Base-by-base conservation (phyloP, 148 eudicot species). In the Spergularia bocconei region DNA sequence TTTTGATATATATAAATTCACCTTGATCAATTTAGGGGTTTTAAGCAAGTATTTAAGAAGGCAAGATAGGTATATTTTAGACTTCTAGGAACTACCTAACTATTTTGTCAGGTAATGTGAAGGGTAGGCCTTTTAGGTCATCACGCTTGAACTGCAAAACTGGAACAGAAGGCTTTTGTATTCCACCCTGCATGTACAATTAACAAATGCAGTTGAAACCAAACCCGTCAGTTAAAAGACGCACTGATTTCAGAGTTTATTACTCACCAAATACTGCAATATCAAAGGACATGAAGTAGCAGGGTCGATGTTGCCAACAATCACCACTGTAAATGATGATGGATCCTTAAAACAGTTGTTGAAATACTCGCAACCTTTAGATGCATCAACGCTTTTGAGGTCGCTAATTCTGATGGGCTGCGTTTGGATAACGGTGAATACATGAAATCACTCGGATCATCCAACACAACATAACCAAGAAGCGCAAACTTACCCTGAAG, bases 281-380 rank as follows among this genome's bases (percentile, higher is more conserved):
- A 91, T 81, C 73, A 91, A 75, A 17, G 93, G 93, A 60, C 81
- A 73, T n/a, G 97, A 89, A 81, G 77, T 80, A 74, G 87, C 69
- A 74, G 92, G 92, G 77, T 89, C 87, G 74, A 91, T 84, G 81
- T 91, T 89, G 77, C 97, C 97, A 79, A 92, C 97, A 69, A 91
- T 84, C 76, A 87, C 91, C 41, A 89, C 84, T 2, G 91, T 91
- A 79, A 91, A 91, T 59, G 88, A 88, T 38, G 97, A 91, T 21
- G 97, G 97, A 67, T 91, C 93, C 82, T 88, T 89, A 52, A 88
- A 91, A 77, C 93, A 89, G 56, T 84, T 82, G 72, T 83, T 82
- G 65, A 88, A 91, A 82, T 88, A 91, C 74, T 88, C 89, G 67
- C 97, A 91, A 57, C 91, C 97, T 84, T 85, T 91, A 73, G 77